These are phyloP conservation scores for Hericium erinaceus DNA, from an alignment of 768 basidiomycete genomes.

Conservation along the genomic window DNA sequence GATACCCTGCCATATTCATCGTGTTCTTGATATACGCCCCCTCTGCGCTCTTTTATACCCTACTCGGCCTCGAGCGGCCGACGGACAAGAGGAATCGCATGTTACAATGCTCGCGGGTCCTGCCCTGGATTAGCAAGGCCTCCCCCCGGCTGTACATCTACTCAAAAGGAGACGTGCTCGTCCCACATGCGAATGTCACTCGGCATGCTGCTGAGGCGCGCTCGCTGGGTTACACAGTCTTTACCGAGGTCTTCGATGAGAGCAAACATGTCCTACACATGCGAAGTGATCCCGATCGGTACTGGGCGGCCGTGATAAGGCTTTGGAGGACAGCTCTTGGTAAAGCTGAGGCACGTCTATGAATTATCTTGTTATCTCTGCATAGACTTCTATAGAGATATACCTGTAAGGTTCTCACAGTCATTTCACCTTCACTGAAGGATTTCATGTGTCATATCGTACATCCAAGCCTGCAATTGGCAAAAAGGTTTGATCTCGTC, in stretches of 20 bases:
- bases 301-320: conserved; percentile 14
- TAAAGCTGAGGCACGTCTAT: too few species aligned
- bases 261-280: conserved; percentile 27
- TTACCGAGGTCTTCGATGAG: conserved; percentile 22
- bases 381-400: too few species aligned
- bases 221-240: conserved; percentile 17
- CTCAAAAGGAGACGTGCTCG: conserved; percentile 22
- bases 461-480: too few species aligned
- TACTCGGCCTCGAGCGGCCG: background rate
- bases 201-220: conserved; percentile 19
- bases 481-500: too few species aligned
- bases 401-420: too few species aligned
- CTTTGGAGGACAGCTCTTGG: conserved; percentile 8
- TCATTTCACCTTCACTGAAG: too few species aligned
- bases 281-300: conserved; percentile 16
- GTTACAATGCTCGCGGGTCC: conserved; percentile 15
- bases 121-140: conserved; percentile 22
- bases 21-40: background rate
- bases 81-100: background rate
- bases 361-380: too few species aligned
- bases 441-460: too few species aligned
- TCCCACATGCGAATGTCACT: conserved; percentile 21
- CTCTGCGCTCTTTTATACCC: background rate
- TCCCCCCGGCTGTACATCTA: conserved; percentile 29
- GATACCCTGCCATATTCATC: background rate